Conservation (phyloP, 2,329 filamentous ascomycete genomes). For the Nemania sp. region DNA sequence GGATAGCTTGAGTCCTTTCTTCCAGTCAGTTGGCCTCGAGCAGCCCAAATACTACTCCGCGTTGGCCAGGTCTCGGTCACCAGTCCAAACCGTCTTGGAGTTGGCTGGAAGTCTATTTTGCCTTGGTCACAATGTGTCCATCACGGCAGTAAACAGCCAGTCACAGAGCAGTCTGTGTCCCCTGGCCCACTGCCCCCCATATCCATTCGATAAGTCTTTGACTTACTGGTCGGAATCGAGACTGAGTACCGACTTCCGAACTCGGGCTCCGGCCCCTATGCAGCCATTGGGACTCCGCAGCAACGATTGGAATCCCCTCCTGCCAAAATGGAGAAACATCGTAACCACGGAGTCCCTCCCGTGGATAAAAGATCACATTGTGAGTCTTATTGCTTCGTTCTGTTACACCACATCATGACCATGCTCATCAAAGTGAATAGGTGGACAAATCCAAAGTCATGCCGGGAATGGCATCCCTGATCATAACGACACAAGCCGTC, state of each 20-base stretch:
- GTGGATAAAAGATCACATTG: neutral
- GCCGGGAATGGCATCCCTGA: too few species aligned
- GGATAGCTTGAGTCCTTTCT: neutral
- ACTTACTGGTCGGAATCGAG: neutral
- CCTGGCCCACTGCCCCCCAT: neutral
- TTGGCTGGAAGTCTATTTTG: neutral
- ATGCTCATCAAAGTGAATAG: too few species aligned
- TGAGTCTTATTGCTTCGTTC: too few species aligned
- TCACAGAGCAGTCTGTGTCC: neutral
- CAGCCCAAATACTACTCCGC: neutral
- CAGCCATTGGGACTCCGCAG: neutral
- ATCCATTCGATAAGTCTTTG: neutral
- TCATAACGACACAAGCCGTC: too few species aligned
- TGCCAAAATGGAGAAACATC: neutral
- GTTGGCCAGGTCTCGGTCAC: neutral
- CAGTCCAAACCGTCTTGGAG: neutral
- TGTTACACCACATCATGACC: too few species aligned
- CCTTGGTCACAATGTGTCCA: neutral
- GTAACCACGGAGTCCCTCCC: neutral
- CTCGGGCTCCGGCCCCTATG: neutral
- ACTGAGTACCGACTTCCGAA: neutral
- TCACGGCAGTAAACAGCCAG: neutral
- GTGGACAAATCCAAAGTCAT: neutral
- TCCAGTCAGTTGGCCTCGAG: neutral
- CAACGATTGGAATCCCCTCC: neutral